Evolutionary conservation across 441 rosid genomes (phyloP), one percentile per base, ranked within the genome.

Genomic region (Daphne laureola): DNA sequence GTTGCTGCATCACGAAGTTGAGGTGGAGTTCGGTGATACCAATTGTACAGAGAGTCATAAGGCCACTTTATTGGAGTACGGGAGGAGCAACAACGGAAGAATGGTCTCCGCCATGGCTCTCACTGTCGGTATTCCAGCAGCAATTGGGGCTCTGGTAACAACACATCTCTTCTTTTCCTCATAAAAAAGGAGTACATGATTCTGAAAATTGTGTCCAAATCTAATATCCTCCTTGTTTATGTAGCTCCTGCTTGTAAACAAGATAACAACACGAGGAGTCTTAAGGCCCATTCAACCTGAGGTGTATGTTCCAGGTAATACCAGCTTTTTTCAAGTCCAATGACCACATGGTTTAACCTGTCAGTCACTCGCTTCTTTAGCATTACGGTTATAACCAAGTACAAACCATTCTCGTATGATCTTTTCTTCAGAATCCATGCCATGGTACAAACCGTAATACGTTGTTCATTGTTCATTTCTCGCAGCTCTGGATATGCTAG

Each of bases 101-200:
- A 75, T 65, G 52, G 75, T 75, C 12, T 74, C 92, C 13, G 87
- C 98, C 50, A 92, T 92, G 98, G 88, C 96, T 48, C 77, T 84
- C 44, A 86, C 98, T 0, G 98, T 92, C 2, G 98, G 98, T 51
- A 69, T 88, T 61, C 87, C 96, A 0, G 96, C 79, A 23, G 96
- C 94, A 48, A 78, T 82, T 63, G 96, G 90, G 67, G 94, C 92
- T 69, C 71, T 88, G 95, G 98, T 84, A 78, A 54, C 48, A 25
- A n/a, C 18, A 51, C 41, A 18, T 23, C 51, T 49, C n/a, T 53
- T 25, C 35, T 43, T 40, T 12, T 27, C 36, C 17, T 40, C 43
- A 15, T 3, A 4, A 21, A 21, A 21, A 21, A 2, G 25, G 25
- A 21, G 25, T 21, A 21, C 25, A 2, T 21, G 51, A 58, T 8